These are phyloP conservation scores for Aegilops tauschii DNA, from an alignment of 176 grass and related monocot species.

Conservation along the genomic window DNA sequence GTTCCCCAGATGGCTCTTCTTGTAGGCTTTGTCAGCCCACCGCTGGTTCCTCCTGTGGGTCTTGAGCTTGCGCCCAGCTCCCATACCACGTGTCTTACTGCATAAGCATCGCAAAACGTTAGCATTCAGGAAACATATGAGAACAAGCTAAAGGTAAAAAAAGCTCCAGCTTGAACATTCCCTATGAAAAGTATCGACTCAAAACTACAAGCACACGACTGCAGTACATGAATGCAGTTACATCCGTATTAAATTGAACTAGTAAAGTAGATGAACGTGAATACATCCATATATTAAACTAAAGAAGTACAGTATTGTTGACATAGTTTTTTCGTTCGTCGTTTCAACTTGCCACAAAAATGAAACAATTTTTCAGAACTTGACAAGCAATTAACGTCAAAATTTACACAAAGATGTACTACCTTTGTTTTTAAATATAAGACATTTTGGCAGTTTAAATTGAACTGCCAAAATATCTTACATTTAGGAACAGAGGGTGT, in stretches of 20 bases:
- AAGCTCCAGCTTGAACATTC: not conserved
- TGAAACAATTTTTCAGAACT: too few species aligned
- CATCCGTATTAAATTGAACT: not conserved
- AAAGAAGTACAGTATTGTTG: not conserved
- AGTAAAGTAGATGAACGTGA: not conserved
- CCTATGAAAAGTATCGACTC: not conserved
- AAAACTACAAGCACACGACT: not conserved
- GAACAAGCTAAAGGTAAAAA: not conserved
- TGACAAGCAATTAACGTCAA: not conserved
- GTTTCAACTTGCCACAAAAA: not conserved
- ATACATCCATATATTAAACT: not conserved
- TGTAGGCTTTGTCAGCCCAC: conserved; percentile 78
- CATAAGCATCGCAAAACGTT: not conserved
- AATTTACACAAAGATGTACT: not conserved
- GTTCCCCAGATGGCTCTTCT: conserved; percentile 76
- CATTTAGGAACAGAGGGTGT: too few species aligned
- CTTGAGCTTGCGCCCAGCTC: conserved; percentile 80
- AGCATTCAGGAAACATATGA: not conserved
- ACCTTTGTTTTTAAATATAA: not conserved
- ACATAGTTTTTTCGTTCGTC: not conserved
- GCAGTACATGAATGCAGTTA: not conserved
- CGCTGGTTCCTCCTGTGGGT: conserved; percentile 68
- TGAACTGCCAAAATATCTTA: too few species aligned
- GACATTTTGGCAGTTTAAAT: too few species aligned
- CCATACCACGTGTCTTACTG: conserved; percentile 79